Conservation (phyloP, 805 yeast species). For the Wickerhamiella occidentalis region DNA sequence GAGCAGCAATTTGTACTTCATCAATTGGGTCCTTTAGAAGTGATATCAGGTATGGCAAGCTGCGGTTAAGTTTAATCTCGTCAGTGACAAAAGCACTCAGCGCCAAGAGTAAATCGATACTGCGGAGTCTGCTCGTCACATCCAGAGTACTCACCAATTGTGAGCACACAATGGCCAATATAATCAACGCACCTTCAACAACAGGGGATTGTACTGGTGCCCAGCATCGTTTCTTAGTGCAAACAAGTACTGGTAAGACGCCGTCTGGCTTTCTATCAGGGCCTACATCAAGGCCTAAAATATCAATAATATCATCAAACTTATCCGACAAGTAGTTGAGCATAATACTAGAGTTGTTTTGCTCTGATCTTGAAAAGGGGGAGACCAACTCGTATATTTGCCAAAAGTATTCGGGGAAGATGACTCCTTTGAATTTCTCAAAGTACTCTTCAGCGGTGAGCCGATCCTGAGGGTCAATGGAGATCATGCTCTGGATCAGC, state of each 20-base stretch:
- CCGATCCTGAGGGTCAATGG: slow-evolving; percentile 50
- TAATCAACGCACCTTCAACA: slow-evolving; percentile 38
- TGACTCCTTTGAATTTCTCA: slow-evolving; percentile 34
- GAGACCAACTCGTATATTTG: slow-evolving; percentile 19
- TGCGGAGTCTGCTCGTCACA: slow-evolving; percentile 49
- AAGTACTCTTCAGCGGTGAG: slow-evolving; percentile 44
- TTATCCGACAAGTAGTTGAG: slow-evolving; percentile 38
- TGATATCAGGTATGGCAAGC: slow-evolving; percentile 67
- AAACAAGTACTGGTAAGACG: slow-evolving; percentile 15
- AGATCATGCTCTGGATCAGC: slow-evolving; percentile 52
- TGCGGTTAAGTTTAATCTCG: slow-evolving; percentile 73
- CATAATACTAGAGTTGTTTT: slow-evolving; percentile 41
- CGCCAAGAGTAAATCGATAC: slow-evolving; percentile 64
- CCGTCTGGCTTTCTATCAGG: slow-evolving; percentile 5
- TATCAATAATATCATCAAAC: slow-evolving; percentile 11
- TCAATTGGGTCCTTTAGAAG: slow-evolving; percentile 57
- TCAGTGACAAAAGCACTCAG: slow-evolving; percentile 68
- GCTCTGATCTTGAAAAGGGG: slow-evolving; percentile 18
- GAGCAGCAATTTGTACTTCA: slow-evolving; percentile 53
- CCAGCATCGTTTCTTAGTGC: slow-evolving; percentile 11
- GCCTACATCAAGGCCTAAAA: slow-evolving; percentile 8
- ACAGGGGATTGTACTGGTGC: neutral
- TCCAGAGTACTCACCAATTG: slow-evolving; percentile 48
- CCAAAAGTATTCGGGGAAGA: slow-evolving; percentile 62
- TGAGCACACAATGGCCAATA: slow-evolving; percentile 47